A percentile compares a stretch with the other conserved stretches of the same genome.
These are phyloP conservation scores for Trypanosoma rangeli DNA, from an alignment of 208 protist genomes.

Conservation along the genomic window DNA sequence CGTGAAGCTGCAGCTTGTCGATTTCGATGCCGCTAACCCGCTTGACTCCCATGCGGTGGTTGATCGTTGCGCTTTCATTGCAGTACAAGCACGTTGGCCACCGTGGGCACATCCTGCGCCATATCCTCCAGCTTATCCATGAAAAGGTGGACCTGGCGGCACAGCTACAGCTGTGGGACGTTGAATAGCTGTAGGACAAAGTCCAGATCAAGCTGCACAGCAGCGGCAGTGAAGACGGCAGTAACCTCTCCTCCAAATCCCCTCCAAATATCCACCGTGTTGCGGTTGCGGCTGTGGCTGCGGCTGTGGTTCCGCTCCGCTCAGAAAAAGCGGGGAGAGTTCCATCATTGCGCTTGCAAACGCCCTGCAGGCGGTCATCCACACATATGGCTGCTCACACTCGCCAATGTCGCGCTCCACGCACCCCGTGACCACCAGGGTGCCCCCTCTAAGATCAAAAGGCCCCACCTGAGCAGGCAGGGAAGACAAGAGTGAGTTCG, in stretches of 20 bases:
- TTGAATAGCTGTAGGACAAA: constrained; percentile 46
- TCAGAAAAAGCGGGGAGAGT: constrained; percentile 7
- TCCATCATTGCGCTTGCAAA: constrained; percentile 42
- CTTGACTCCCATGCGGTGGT: constrained; percentile 16
- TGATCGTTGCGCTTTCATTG: constrained; percentile 38
- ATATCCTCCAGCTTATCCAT: constrained; percentile 32
- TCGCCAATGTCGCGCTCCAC: constrained; percentile 61
- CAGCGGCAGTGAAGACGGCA: not conserved
- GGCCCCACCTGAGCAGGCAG: not conserved
- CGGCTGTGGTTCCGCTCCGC: no score
- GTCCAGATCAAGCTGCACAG: constrained; percentile 11
- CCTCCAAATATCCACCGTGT: not conserved
- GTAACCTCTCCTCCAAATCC: not conserved
- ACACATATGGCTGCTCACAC: constrained; percentile 58
- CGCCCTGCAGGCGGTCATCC: constrained; percentile 43
- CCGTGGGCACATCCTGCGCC: constrained; percentile 21
- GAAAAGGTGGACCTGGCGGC: constrained; percentile 48
- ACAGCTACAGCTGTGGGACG: constrained; percentile 54
- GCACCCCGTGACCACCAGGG: constrained; percentile 8
- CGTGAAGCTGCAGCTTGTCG: not conserved
- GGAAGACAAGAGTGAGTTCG: not conserved
- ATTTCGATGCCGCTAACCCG: not conserved
- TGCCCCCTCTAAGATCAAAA: constrained; percentile 10
- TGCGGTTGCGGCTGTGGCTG: no score
- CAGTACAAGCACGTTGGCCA: constrained; percentile 37